A percentile compares a stretch with the other conserved stretches of the same genome.
Conservation (phyloP, 2,329 filamentous ascomycete species). For the Escovopsis weberi region DNA sequence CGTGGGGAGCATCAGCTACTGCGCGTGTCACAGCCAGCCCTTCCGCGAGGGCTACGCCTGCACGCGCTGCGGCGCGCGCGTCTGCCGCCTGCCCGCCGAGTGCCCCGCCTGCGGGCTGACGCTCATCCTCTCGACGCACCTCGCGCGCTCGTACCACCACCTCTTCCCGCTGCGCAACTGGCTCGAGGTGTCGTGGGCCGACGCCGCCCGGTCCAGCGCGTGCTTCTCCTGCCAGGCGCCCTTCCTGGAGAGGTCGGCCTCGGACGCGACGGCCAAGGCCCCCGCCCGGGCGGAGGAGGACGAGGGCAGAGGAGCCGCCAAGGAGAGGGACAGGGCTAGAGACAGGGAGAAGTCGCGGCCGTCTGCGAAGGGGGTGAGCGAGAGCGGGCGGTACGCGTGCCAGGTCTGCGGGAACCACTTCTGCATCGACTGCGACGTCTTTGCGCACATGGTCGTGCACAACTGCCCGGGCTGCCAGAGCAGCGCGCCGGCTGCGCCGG, state of each 20-base stretch:
- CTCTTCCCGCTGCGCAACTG: conserved; percentile 83
- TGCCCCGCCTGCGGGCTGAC: conserved; percentile 87
- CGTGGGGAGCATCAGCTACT: conserved; percentile 52
- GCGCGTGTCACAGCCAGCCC: conserved; percentile 79
- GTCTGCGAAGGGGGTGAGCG: conserved; percentile 52
- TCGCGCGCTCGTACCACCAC: conserved; percentile 87
- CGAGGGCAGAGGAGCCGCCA: neutral
- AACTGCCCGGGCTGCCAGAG: conserved; percentile 86
- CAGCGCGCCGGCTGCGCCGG: conserved; percentile 15
- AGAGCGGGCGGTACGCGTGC: conserved; percentile 81
- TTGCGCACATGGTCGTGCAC: conserved; percentile 84
- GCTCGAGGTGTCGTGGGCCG: conserved; percentile 74
- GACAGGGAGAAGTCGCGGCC: conserved; percentile 11
- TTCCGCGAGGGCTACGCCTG: conserved; percentile 79
- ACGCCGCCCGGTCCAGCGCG: conserved; percentile 44
- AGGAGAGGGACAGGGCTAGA: conserved; percentile 5
- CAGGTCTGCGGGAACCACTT: conserved; percentile 80
- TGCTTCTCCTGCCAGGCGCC: conserved; percentile 66
- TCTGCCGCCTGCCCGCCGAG: conserved; percentile 79
- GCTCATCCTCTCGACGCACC: conserved; percentile 82
- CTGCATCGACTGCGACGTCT: conserved; percentile 95
- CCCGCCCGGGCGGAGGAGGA: neutral
- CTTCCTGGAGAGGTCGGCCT: conserved; percentile 43
- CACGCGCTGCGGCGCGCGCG: conserved; percentile 75
- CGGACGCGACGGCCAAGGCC: neutral